Conservation (phyloP, 176 grass and related monocot species). For the Bolboschoenus planiculmis region DNA sequence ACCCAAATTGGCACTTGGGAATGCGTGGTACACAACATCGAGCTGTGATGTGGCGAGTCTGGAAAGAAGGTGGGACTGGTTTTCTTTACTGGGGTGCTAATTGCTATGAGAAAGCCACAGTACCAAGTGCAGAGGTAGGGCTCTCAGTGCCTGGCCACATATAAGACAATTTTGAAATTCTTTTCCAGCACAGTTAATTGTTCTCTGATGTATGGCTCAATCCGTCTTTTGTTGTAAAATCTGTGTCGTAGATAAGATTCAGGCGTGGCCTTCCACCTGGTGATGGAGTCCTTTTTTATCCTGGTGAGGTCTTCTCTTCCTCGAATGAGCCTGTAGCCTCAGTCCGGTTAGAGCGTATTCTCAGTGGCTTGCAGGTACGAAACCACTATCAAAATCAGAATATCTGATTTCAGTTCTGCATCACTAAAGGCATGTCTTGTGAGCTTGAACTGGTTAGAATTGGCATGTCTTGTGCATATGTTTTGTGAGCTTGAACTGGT, state of each 20-base stretch:
- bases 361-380: constrained; percentile 96
- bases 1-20: constrained; percentile 97
- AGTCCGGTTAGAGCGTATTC: constrained; percentile 74
- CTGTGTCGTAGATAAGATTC: constrained; percentile 59
- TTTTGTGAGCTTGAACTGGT: not conserved
- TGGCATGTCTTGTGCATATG: not conserved
- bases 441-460: not conserved
- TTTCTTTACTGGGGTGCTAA: constrained; percentile 98
- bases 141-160: no score
- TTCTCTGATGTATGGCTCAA: not conserved
- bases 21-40: constrained; percentile 98
- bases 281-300: constrained; percentile 92
- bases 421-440: not conserved
- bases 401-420: not conserved
- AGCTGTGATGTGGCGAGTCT: constrained; percentile 96
- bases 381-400: not conserved
- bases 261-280: constrained; percentile 90
- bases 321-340: constrained; percentile 89
- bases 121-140: constrained; percentile 96
- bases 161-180: not conserved
- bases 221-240: not conserved
- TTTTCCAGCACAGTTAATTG: not conserved
- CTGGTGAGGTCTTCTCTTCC: constrained; percentile 88
- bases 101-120: constrained; percentile 89
- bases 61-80: constrained; percentile 94